Evolutionary conservation across 257 asterid species (phyloP).

Genomic region (Leonotis leonurus): DNA sequence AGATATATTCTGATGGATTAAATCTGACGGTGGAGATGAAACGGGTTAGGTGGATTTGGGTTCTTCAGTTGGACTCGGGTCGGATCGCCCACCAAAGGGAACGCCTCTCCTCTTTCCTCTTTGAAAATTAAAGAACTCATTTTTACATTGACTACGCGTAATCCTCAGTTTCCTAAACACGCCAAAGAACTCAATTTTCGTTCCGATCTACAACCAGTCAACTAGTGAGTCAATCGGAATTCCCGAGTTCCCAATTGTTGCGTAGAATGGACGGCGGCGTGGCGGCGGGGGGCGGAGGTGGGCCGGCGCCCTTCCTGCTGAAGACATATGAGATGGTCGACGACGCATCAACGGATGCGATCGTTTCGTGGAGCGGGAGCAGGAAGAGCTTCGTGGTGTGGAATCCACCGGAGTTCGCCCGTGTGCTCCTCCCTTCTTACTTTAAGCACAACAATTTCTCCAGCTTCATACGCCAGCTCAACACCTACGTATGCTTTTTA

Average conservation of each 20-base stretch:
- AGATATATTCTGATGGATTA: no score
- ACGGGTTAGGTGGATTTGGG: not conserved
- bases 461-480: constrained; percentile 95
- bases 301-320: constrained; percentile 79
- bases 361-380: constrained; percentile 69
- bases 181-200: not conserved
- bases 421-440: constrained; percentile 71
- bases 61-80: not conserved
- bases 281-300: constrained; percentile 41
- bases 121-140: not conserved
- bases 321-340: constrained; percentile 94
- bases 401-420: constrained; percentile 89
- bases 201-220: not conserved
- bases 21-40: not conserved
- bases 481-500: constrained; percentile 70
- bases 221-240: not conserved
- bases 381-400: constrained; percentile 75
- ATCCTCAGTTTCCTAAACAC: not conserved
- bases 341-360: constrained; percentile 59
- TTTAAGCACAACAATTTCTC: constrained; percentile 88
- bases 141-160: not conserved
- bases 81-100: not conserved
- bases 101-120: not conserved
- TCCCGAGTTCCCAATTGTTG: not conserved
- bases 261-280: constrained; percentile 34